Base-by-base conservation (phyloP, 306 rosid species). In the Prosopis cineraria region DNA sequence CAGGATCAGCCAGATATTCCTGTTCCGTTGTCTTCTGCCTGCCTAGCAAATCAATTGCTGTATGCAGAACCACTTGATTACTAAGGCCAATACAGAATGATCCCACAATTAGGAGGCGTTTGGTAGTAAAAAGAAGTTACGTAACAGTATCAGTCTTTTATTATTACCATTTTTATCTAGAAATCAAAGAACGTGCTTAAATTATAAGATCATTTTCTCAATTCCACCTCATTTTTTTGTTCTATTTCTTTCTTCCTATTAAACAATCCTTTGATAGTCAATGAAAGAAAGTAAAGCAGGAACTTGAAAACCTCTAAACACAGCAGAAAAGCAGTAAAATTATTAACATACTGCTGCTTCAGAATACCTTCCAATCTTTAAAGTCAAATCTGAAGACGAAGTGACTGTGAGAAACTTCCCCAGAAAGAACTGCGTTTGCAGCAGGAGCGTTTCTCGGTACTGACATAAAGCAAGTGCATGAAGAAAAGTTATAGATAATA, bases 361-460 rank as follows among this genome's bases (percentile, higher is more conserved):
- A 9, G 7, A 11, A 37, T 79, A 87, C 90, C 90, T 87, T 84
- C 90, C 90, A 84, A 65, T 87, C 90, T 22, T 40, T 73, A 40
- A 53, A 87, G 76, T 87, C 90, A 69, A 82, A 80, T 77, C 90
- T 80, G 81, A 87, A 87, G 27, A 87, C 75, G 71, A 87, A 82
- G 67, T 87, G 90, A 43, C 65, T 84, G 75, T 47, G 41, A 82
- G 86, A 36, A 77, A 85, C 88, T 45, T 73, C 81, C 75, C 25
- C 65, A 6, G 85, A 70, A 59, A n/a, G 50, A 77, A 87, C 69
- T 68, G 72, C 43, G 41, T 58, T 72, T 55, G 90, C 86, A 17
- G 83, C 41, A 39, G 90, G 88, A 77, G 90, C 88, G 71, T 87
- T 87, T 78, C 85, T 87, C 27, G 90, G 90, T 12, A 79, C 90